phyloP scores from a whole-genome alignment of 495 filamentous ascomycete species.

The Penicillium soppii region DNA sequence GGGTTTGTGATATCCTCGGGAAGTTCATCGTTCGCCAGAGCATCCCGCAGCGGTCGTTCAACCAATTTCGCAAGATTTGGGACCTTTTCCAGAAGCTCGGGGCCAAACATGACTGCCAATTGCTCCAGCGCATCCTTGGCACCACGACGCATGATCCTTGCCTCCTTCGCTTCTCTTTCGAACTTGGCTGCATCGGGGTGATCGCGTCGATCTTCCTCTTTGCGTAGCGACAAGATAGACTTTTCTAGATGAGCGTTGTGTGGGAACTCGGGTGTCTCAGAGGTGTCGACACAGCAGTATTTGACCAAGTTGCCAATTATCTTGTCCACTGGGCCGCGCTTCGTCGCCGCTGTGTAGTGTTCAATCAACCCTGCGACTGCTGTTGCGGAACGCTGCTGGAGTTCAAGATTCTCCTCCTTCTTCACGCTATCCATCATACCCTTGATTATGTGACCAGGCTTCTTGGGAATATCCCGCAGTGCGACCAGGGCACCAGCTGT shows the following conservation, averaged over 20 bases:
- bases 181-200: slow-evolving; percentile 86
- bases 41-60: slow-evolving; percentile 70
- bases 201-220: slow-evolving; percentile 94
- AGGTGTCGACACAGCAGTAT: slow-evolving; percentile 94
- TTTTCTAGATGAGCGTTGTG: slow-evolving; percentile 70
- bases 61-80: slow-evolving; percentile 79
- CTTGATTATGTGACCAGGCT: slow-evolving; percentile 86
- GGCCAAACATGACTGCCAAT: slow-evolving; percentile 72
- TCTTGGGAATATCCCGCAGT: slow-evolving; percentile 84
- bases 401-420: slow-evolving; percentile 84
- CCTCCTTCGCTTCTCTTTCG: slow-evolving; percentile 79
- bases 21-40: slow-evolving; percentile 67
- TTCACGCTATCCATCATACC: slow-evolving; percentile 98
- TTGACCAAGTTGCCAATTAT: slow-evolving; percentile 91
- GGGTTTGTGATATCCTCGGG: slow-evolving; percentile 67
- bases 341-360: slow-evolving; percentile 72
- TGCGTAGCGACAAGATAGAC: slow-evolving; percentile 85
- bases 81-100: slow-evolving; percentile 70
- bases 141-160: slow-evolving; percentile 83
- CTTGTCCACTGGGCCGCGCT: slow-evolving; percentile 83
- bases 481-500: slow-evolving; percentile 85
- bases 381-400: slow-evolving; percentile 83
- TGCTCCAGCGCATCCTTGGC: slow-evolving; percentile 95
- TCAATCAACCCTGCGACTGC: slow-evolving; percentile 83
- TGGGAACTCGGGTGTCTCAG: slow-evolving; percentile 93